phyloP scores from a whole-genome alignment of 179 eudicot species.

The Sideroxylon spinosum region DNA sequence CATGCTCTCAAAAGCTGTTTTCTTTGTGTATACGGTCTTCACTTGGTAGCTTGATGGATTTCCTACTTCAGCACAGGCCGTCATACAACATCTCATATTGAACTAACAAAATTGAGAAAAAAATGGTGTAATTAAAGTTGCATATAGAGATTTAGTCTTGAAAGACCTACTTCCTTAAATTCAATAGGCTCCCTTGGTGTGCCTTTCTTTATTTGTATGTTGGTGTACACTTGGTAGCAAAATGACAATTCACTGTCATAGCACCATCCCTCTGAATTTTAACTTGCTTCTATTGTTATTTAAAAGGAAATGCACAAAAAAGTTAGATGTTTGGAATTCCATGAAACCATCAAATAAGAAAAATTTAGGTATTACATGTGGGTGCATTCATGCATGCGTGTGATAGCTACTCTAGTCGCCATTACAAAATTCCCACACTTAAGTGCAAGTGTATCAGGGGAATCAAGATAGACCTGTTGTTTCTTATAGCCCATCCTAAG shows the following conservation, averaged over 20 bases:
- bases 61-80: constrained; percentile 40
- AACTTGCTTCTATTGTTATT: constrained; percentile 19
- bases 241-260: constrained; percentile 22
- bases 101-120: not conserved
- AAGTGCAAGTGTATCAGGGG: no score
- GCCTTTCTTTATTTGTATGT: constrained; percentile 28
- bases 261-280: constrained; percentile 26
- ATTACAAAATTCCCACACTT: no score
- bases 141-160: constrained; percentile 7
- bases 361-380: not conserved
- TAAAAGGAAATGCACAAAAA: constrained; percentile 9
- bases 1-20: constrained; percentile 27
- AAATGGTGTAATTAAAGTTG: constrained; percentile 2
- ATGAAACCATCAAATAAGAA: not conserved
- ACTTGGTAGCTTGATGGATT: constrained; percentile 30
- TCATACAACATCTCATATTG: not conserved
- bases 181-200: constrained; percentile 28
- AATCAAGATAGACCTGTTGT: no score
- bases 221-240: constrained; percentile 26
- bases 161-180: constrained; percentile 39
- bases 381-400: no score
- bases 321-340: not conserved
- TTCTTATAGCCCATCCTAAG: no score
- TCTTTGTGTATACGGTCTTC: constrained; percentile 28
- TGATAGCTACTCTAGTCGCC: no score